Evolutionary conservation across 805 yeast species (phyloP), one percentile per base, ranked within the genome.

Genomic region (Kuraishia molischiana): DNA sequence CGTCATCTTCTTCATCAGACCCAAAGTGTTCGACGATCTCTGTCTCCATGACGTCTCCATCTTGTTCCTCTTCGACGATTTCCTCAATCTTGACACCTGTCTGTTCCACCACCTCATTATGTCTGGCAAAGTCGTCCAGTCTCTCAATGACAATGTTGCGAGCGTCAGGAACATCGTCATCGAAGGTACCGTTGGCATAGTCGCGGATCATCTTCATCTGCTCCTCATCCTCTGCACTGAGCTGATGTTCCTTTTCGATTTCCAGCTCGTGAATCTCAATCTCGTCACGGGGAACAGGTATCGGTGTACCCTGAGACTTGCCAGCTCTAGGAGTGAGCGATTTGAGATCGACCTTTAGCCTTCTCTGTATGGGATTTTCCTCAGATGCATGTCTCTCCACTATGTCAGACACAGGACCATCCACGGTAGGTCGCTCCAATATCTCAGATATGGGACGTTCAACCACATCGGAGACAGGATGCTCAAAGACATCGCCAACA

Each of bases 151-250:
- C 68, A 14, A 14, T 28, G 6, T 28, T 6, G 11, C 72, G 71
- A 0, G 83, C 83, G 35, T 67, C 66, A 19, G 59, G 64, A 8
- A 72, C 54, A 45, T 78, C 83, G 42, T 74, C 83, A 47, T 77
- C 82, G 47, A 74, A 77, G 44, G 70, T 52, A 1, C 84, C 85
- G 18, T 64, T 45, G n/a, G 65, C 58, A 44, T 79, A 79, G 1
- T 81, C 82, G 37, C 13, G 17, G 17, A 28, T 11, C 31, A 28
- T 28, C 17, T 14, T 14, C 31, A 9, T 61, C 61, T 19, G 64
- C 66, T 22, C 26, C 11, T 22, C 26, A 11, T 22, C 26, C 26
- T 22, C 26, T 8, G 26, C 26, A 8, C 21, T 72, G 41, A 2
- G 62, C 46, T 8, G 49, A 52, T 45, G 62, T n/a, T 29, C 14